Evolutionary conservation across 2,329 filamentous ascomycete species (phyloP).

Genomic region (Fusarium tanahbumbuense): DNA sequence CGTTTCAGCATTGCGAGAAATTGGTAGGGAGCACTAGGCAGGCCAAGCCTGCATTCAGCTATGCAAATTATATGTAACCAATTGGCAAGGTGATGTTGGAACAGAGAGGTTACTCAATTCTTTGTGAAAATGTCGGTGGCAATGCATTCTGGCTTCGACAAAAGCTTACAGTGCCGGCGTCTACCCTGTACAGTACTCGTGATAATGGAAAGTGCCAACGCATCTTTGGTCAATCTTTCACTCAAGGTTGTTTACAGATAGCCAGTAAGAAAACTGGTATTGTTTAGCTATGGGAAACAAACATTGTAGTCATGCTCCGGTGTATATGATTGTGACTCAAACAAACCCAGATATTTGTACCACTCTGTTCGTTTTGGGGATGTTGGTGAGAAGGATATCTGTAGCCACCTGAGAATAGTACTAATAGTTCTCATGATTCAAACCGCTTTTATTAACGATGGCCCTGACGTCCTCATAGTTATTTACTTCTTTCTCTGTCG

Average conservation of each 20-base stretch:
- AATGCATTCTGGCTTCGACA: conserved; percentile 20
- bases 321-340: background rate
- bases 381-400: background rate
- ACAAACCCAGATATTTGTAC: background rate
- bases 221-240: background rate
- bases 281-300: background rate
- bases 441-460: background rate
- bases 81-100: background rate
- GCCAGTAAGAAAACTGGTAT: background rate
- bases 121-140: conserved; percentile 43
- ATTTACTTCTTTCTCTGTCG: conserved; percentile 11
- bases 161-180: conserved; percentile 1
- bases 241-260: background rate
- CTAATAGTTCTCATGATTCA: background rate
- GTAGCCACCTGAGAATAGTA: background rate
- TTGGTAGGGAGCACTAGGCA: conserved; percentile 12
- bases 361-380: background rate
- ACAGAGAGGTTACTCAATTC: background rate
- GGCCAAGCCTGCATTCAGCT: conserved; percentile 24
- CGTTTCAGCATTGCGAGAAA: conserved; percentile 44
- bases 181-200: conserved; percentile 39
- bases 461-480: background rate
- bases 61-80: background rate
- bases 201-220: background rate
- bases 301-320: background rate